Evolutionary conservation across 2,329 filamentous ascomycete genomes (phyloP), one percentile per base, ranked within the genome.

Genomic region (Cladosporium sp.): DNA sequence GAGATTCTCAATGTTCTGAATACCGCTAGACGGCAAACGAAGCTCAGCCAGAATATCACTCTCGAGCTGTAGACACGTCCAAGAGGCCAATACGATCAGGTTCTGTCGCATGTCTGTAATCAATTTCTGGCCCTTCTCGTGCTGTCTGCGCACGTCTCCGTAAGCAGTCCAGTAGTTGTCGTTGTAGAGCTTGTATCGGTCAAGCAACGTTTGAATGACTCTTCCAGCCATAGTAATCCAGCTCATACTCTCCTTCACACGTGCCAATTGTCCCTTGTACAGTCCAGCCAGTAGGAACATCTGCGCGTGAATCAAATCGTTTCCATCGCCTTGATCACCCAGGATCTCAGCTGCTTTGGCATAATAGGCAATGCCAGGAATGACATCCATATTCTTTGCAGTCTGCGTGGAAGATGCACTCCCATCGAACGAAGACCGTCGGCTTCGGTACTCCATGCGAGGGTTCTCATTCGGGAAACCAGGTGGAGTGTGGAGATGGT

Each of bases 31-130:
- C 5, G 86, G 86, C 16, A 89, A 79, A 66, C 73, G 76, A 66
- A 98, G 83, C 78, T 99, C 95, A 3, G 95, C 95, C 56, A 97
- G 85, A 55, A 98, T 92, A 76, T 98, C 94, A 77, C 93, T 97
- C 78, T 98, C 94, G 12, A 98, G 83, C 74, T 98, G 94, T 68
- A 97, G 81, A 75, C 92, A 96, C 8, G 93, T 95, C 94, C 94
- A 98, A 73, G 93, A 97, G 0, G 92, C 90, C 71, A 96, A 75
- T 65, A 82, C 78, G 28, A 82, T 78, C 50, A 82, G 70, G 56
- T 81, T 81, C 55, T 75, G 68, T 44, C 72, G 72, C 64, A 74
- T 76, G 62, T 75, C 73, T 63, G 74, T 74, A 62, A 74, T 75
- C 40, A 68, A 66, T 58, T 66, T 66, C 44, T 73, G 70, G 14